A percentile compares a stretch with the other conserved stretches of the same genome.
These are phyloP conservation scores for Auriscalpium orientale DNA, from an alignment of 768 basidiomycete species.

Conservation along the genomic window DNA sequence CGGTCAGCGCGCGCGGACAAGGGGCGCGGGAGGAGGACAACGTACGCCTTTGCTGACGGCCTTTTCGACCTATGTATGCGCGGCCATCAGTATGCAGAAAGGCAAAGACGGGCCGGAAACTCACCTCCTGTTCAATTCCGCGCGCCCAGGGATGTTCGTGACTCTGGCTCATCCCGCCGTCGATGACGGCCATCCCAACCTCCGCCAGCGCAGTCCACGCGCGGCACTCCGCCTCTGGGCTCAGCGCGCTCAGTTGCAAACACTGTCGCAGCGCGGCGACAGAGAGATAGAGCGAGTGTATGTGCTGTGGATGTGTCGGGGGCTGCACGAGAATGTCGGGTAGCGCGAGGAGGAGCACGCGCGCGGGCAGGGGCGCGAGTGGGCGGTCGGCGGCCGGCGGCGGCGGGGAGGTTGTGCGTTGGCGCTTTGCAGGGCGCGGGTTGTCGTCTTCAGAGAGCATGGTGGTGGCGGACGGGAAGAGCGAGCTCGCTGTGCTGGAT, in stretches of 20 bases:
- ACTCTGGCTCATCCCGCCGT: conserved; percentile 33
- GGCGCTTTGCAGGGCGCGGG: conserved; percentile 72
- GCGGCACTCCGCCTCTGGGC: conserved; percentile 55
- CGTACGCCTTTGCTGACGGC: conserved; percentile 66
- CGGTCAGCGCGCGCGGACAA: not conserved
- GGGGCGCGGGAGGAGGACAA: conserved; percentile 4
- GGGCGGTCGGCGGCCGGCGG: not conserved
- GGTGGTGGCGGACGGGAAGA: not conserved
- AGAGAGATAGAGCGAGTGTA: conserved; percentile 48
- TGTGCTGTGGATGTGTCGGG: conserved; percentile 50
- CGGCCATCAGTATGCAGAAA: not conserved
- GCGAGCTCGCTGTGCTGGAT: not conserved
- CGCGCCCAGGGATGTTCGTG: conserved; percentile 36
- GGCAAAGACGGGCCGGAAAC: not conserved
- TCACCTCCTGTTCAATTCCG: conserved; percentile 50
- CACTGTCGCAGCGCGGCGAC: conserved; percentile 49
- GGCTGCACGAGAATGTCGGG: conserved; percentile 58
- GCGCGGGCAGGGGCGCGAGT: conserved; percentile 31
- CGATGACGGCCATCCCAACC: conserved; percentile 50
- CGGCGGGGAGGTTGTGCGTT: conserved; percentile 35
- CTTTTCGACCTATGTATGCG: conserved; percentile 40
- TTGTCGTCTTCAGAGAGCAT: conserved; percentile 17
- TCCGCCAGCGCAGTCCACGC: conserved; percentile 69
- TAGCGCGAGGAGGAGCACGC: conserved; percentile 50
- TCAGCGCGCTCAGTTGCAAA: conserved; percentile 40